Conservation (phyloP, 768 basidiomycete species). For the Mycena capillaripes region DNA sequence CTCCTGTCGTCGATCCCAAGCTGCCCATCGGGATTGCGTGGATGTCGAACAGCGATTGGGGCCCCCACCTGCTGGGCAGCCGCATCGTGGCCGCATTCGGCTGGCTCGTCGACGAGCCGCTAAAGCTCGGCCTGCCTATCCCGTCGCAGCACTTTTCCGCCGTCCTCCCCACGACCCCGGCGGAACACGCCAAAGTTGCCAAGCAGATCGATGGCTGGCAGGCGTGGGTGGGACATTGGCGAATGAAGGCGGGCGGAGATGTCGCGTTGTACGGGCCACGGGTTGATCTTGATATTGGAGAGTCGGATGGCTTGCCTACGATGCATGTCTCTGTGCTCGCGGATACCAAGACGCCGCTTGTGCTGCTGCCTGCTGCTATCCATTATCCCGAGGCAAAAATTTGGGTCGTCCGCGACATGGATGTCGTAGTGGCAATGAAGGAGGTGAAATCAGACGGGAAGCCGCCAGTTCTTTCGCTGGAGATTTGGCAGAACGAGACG, state of each 20-base stretch:
- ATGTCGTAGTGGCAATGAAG: slow-evolving; percentile 22
- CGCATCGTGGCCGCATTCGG: slow-evolving; percentile 12
- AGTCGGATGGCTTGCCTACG: background rate
- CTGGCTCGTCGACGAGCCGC: slow-evolving; percentile 16
- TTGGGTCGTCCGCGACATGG: slow-evolving; percentile 26
- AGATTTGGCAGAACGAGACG: slow-evolving; percentile 26
- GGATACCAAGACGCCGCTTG: background rate
- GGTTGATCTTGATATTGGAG: background rate
- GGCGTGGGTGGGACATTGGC: slow-evolving; percentile 21
- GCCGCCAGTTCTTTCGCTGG: slow-evolving; percentile 6
- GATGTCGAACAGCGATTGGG: slow-evolving; percentile 29
- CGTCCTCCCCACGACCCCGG: slow-evolving; percentile 8
- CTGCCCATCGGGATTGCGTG: slow-evolving; percentile 23
- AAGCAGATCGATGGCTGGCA: slow-evolving; percentile 23
- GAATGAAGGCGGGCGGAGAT: slow-evolving; percentile 13
- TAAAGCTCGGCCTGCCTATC: background rate
- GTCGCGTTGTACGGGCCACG: background rate
- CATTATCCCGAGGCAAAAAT: background rate
- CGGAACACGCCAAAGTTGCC: slow-evolving; percentile 1
- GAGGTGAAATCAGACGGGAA: background rate
- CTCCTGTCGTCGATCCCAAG: background rate
- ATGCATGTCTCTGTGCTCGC: slow-evolving; percentile 9
- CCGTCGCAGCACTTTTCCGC: slow-evolving; percentile 1
- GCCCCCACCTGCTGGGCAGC: background rate
- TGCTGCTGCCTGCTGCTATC: slow-evolving; percentile 20